A percentile compares a stretch with the other conserved stretches of the same genome.
These are phyloP conservation scores for Prototheca stagnorum DNA, from an alignment of 163 green algal genomes.

Conservation along the genomic window DNA sequence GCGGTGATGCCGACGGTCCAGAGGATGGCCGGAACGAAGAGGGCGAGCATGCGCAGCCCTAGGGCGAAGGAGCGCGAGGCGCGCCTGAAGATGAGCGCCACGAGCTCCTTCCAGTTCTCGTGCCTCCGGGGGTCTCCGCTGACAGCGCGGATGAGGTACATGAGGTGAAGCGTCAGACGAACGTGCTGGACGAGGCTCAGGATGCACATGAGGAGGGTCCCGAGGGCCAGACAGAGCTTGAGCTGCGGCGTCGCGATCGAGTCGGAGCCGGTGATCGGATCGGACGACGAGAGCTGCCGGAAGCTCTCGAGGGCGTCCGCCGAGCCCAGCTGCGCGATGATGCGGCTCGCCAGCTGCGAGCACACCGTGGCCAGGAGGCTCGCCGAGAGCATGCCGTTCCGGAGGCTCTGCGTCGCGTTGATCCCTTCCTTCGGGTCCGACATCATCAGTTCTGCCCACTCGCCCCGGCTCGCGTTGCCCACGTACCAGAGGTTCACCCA, in stretches of 20 bases:
- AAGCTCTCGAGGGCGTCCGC: not conserved
- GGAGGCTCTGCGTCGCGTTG: not conserved
- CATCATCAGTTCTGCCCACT: no score
- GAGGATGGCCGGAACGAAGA: constrained; percentile 3
- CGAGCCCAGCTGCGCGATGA: not conserved
- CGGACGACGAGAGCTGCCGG: not conserved
- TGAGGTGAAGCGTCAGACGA: not conserved
- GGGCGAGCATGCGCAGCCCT: not conserved
- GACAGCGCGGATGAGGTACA: not conserved
- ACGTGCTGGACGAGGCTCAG: constrained; percentile 1
- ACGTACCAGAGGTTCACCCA: no score
- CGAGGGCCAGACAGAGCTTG: not conserved
- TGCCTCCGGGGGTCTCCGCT: not conserved
- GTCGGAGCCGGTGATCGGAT: not conserved
- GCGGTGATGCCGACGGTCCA: not conserved
- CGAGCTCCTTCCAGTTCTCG: not conserved
- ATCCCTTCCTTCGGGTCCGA: constrained; percentile 1
- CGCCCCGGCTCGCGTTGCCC: no score
- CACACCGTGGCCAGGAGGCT: not conserved
- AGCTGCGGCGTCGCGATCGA: constrained; percentile 1
- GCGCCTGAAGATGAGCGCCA: not conserved
- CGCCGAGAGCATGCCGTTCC: not conserved
- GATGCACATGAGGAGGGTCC: constrained; percentile 1
- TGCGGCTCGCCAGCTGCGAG: not conserved
- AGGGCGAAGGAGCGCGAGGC: not conserved